Evolutionary conservation across 1,139 yeast species (phyloP), one percentile per base, ranked within the genome.

Genomic region (Candida labiduridarum): DNA sequence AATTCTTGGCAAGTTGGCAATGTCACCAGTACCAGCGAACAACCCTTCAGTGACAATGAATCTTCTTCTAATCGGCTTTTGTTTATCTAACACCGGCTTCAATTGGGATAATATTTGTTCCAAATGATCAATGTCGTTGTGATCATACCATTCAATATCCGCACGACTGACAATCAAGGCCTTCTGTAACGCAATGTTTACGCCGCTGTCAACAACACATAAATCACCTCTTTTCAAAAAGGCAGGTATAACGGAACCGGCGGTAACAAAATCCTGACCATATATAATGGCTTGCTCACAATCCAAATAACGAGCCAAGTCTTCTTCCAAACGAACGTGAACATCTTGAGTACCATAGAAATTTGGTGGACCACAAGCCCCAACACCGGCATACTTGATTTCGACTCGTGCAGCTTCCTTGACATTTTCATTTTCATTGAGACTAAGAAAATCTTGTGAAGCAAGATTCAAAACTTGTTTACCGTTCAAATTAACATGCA

Each of bases 351-450:
- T 88, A 53, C 99, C 99, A 68, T 92, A 94, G 61, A 94, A 94
- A 53, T 96, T 96, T 41, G 98, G 96, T 2, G 99, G 98, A 29
- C 98, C 97, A 75, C 99, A 94, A 1, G 98, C 95, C 56, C 99
- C 45, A n/a, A 94, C 98, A 63, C 99, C 99, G 51, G 88, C 84
- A 50, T 77, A 76, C 44, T 76, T 74, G 54, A 94, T 84, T 30
- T 84, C 79, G 29, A 72, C 66, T 51, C 80, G 76, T 4, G 94
- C 91, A 15, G 76, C 80, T n/a, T 74, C 67, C 52, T 74, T 74
- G 38, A 91, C 74, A 15, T 57, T 65, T 15, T 70, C 68, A 58
- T 79, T 72, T 42, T 69, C 68, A 48, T 83, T 79, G 64, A 88
- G 72, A 59, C 81, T 79, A 59, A 90, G 75, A 56, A 82, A 85